phyloP scores from a whole-genome alignment of 2,329 filamentous ascomycete genomes.

The Cladosporium sp. region DNA sequence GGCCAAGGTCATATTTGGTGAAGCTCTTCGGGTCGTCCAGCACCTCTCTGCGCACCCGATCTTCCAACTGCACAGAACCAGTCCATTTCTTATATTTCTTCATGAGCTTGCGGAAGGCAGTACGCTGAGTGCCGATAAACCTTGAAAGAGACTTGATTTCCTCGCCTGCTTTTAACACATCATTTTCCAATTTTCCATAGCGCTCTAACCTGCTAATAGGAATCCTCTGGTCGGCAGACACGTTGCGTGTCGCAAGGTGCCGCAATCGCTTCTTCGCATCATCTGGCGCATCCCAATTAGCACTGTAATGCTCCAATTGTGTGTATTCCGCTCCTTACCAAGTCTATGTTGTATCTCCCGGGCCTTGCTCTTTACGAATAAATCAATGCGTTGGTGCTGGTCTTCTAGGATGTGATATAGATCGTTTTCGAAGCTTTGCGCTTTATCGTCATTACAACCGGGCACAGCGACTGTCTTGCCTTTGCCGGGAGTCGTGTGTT shows the following conservation, averaged over 20 bases:
- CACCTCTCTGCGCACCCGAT: conserved; percentile 63
- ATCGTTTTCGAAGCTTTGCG: conserved; percentile 63
- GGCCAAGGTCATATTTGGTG: conserved; percentile 59
- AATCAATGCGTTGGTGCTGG: conserved; percentile 71
- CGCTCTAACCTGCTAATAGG: conserved; percentile 44
- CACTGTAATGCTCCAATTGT: not conserved
- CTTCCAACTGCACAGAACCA: conserved; percentile 59
- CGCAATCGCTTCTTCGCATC: conserved; percentile 27
- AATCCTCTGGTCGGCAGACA: conserved; percentile 29
- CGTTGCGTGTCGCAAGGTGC: conserved; percentile 21
- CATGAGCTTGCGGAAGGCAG: conserved; percentile 74
- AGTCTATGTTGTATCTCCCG: conserved; percentile 70
- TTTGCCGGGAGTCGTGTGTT: conserved; percentile 67
- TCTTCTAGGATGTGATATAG: conserved; percentile 66
- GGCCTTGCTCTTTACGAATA: conserved; percentile 75
- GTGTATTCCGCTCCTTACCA: not conserved
- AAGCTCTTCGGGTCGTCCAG: conserved; percentile 66
- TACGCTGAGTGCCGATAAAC: conserved; percentile 68
- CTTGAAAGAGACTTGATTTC: conserved; percentile 66
- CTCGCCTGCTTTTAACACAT: conserved; percentile 56
- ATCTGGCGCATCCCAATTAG: conserved; percentile 13
- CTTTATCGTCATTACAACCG: conserved; percentile 52
- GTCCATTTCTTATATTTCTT: conserved; percentile 93
- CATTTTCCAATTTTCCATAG: conserved; percentile 48
- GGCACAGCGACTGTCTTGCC: conserved; percentile 69